Evolutionary conservation across 805 yeast species (phyloP).

Genomic region (Limtongozyma cylindracea): DNA sequence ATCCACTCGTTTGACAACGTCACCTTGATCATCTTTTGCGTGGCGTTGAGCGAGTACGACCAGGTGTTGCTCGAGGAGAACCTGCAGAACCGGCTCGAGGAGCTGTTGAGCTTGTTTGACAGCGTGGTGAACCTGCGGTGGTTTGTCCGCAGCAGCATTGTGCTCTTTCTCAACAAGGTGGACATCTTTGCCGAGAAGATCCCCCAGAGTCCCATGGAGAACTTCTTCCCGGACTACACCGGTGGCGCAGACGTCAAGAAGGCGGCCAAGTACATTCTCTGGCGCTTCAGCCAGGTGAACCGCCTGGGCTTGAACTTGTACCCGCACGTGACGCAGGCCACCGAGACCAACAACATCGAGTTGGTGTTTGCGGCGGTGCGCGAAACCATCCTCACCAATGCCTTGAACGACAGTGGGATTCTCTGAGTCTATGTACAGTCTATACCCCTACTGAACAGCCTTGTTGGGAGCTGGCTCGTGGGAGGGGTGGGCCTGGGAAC

Average conservation of each 20-base stretch:
- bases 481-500: too few relatives aligned
- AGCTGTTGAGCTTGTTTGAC: slow-evolving; percentile 59
- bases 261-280: slow-evolving; percentile 76
- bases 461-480: too few relatives aligned
- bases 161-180: slow-evolving; percentile 69
- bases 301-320: slow-evolving; percentile 60
- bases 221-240: slow-evolving; percentile 70
- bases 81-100: slow-evolving; percentile 7
- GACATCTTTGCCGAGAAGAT: slow-evolving; percentile 77
- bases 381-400: slow-evolving; percentile 56
- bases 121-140: slow-evolving; percentile 82
- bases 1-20: slow-evolving; percentile 91
- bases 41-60: slow-evolving; percentile 77
- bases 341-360: slow-evolving; percentile 74
- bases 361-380: slow-evolving; percentile 68
- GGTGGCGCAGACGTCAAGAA: slow-evolving; percentile 80
- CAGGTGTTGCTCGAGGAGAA: slow-evolving; percentile 40
- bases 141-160: slow-evolving; percentile 74
- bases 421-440: slow-evolving; percentile 7
- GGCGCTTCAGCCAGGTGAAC: slow-evolving; percentile 75
- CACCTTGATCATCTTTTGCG: slow-evolving; percentile 73
- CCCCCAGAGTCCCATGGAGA: slow-evolving; percentile 56
- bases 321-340: slow-evolving; percentile 88
- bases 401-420: slow-evolving; percentile 54
- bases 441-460: too few relatives aligned